Percentiles rank a stretch among this genome's conserved stretches.
Evolutionary conservation across 768 basidiomycete genomes (phyloP).

Genomic region (Calvatia gigantea): DNA sequence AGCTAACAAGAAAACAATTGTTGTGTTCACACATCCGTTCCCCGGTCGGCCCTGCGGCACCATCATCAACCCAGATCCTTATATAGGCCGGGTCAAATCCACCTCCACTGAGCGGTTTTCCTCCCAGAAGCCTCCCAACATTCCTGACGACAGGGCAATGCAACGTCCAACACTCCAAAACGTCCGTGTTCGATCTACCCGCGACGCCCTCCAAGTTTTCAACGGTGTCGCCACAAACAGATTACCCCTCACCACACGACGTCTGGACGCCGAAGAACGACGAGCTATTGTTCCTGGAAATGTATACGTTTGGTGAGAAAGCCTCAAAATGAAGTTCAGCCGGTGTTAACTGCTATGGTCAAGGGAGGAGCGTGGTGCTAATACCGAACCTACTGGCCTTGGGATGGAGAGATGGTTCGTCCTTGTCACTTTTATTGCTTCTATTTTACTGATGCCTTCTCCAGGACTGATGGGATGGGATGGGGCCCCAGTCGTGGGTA

Average conservation of each 20-base stretch:
- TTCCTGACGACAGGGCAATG: constrained; percentile 35
- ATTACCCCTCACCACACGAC: constrained; percentile 75
- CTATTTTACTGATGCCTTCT: background rate
- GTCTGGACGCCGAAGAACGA: constrained; percentile 81
- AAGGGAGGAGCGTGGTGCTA: constrained; percentile 80
- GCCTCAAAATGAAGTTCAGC: background rate
- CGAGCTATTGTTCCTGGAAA: constrained; percentile 70
- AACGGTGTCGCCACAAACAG: constrained; percentile 66
- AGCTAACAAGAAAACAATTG: constrained; percentile 54
- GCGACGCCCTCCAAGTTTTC: constrained; percentile 81
- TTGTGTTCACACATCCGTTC: constrained; percentile 35
- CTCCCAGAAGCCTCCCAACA: constrained; percentile 8
- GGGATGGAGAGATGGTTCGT: constrained; percentile 82
- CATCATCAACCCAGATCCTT: constrained; percentile 1
- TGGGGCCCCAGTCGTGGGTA: constrained; percentile 80
- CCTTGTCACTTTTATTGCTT: background rate
- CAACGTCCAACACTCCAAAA: constrained; percentile 74
- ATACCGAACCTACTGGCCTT: constrained; percentile 75
- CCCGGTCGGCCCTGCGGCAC: constrained; percentile 33
- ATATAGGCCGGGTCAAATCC: constrained; percentile 12
- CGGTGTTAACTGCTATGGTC: background rate
- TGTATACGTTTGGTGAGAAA: constrained; percentile 68
- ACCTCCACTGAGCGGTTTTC: constrained; percentile 17
- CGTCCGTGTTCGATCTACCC: constrained; percentile 73
- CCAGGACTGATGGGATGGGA: constrained; percentile 63